A percentile compares a stretch with the other conserved stretches of the same genome.
Conservation (phyloP, 371 early-diverging fungal genomes). For the Saksenaea oblongispora region DNA sequence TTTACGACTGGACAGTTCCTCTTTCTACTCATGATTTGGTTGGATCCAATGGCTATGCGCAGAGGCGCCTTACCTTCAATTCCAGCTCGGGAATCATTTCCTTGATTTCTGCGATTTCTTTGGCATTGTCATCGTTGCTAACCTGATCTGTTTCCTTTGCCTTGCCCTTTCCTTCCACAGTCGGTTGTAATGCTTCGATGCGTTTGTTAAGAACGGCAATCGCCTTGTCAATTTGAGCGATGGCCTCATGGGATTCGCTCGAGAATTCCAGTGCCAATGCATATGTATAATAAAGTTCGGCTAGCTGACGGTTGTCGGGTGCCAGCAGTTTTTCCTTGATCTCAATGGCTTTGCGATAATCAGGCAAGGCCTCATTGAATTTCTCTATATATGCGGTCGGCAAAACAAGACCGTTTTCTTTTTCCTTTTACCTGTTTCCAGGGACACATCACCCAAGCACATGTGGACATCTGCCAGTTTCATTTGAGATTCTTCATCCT, state of each 20-base stretch:
- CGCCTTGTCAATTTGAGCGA: constrained; percentile 61
- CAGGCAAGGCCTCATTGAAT: constrained; percentile 79
- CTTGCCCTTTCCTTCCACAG: constrained; percentile 36
- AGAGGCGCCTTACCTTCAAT: constrained; percentile 52
- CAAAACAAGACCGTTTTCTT: neutral
- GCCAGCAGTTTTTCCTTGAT: constrained; percentile 65
- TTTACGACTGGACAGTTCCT: constrained; percentile 38
- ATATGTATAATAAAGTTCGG: constrained; percentile 82
- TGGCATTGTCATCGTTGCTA: constrained; percentile 11
- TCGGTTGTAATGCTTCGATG: constrained; percentile 29
- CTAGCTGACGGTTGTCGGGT: constrained; percentile 74
- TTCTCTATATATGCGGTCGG: constrained; percentile 55
- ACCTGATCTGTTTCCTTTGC: constrained; percentile 12
- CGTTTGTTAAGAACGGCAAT: constrained; percentile 58
- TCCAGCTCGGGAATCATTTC: constrained; percentile 52
- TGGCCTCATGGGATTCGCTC: constrained; percentile 50
- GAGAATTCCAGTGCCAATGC: constrained; percentile 74
- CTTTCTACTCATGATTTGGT: constrained; percentile 31
- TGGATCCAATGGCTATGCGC: too few species aligned
- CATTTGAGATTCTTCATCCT: constrained; percentile 58
- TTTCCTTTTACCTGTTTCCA: constrained; percentile 69
- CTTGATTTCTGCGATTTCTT: constrained; percentile 47
- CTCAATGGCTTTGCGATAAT: constrained; percentile 69
- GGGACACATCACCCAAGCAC: constrained; percentile 80
- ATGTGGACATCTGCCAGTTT: constrained; percentile 75